Base-by-base conservation (phyloP, 768 basidiomycete species). In the Calocybe indica region DNA sequence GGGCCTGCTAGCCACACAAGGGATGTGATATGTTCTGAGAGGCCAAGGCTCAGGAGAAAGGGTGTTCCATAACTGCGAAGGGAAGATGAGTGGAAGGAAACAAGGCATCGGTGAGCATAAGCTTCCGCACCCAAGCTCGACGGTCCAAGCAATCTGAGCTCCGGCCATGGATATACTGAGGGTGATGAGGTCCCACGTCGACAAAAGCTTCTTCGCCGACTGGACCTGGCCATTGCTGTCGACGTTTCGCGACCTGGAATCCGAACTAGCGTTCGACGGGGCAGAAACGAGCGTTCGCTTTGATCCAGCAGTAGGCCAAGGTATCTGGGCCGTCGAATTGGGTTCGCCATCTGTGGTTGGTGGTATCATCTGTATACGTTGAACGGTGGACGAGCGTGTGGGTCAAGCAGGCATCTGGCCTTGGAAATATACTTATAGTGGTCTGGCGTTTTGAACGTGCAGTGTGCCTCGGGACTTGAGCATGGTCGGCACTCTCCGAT, bases 1-100 rank as follows among this genome's bases (percentile, higher is more conserved):
- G 96, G 96, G 7, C 95, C 89, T 48, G 88, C 89, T 35, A 91
- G 75, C 96, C 96, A 99, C 33, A 99, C 95, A 6, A 97, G 77
- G 46, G 90, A 88, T 0, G 96, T 97, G 11, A 93, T 71, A 60
- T 91, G 84, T 61, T 93, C 94, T 0, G 92, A 85, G 28, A 98
- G 66, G 44, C 76, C 76, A 37, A 78, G 68, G 13, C 56, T 55
- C 10, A 95, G 75, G 35, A 98, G 72, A 64, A 96, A 96, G 1
- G 95, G 95, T 5, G 95, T 97, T 34, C 95, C 95, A 58, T 95
- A 96, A 62, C 95, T 96, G 55, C 44, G 43, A 49, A 13, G n/a
- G 14, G 40, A 37, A 48, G 48, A 43, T 51, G 35, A 55, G 57
- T 48, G 45, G 22, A 22, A 22, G 4, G 22, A 1, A 22, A 22